Evolutionary conservation across 2,329 filamentous ascomycete species (phyloP).

Genomic region (Hypoxylon sp.): DNA sequence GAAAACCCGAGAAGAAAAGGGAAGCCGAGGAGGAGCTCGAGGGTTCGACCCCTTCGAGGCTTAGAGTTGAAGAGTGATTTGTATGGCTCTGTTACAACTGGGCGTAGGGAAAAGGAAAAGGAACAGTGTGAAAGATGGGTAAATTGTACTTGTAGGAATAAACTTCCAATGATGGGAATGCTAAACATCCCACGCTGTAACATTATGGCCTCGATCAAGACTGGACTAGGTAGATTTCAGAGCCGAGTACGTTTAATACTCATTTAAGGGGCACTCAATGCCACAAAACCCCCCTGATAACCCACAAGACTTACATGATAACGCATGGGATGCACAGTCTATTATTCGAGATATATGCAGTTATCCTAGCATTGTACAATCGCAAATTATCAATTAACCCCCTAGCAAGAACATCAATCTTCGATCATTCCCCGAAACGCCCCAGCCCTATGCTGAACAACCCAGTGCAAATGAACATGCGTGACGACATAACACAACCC

Average conservation of each 20-base stretch:
- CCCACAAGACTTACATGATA: no score
- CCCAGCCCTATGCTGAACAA: constrained; percentile 11
- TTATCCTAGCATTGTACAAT: not conserved
- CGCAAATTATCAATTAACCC: constrained; percentile 1
- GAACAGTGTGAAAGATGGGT: not conserved
- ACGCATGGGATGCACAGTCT: not conserved
- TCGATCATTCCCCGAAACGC: constrained; percentile 16
- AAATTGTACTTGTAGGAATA: not conserved
- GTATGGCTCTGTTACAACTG: not conserved
- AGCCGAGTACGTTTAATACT: not conserved
- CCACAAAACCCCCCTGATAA: not conserved
- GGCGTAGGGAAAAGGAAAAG: not conserved
- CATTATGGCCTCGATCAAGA: not conserved
- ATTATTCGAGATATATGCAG: not conserved
- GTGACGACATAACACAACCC: not conserved
- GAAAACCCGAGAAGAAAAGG: constrained; percentile 17
- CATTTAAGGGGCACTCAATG: not conserved
- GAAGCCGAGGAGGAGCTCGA: constrained; percentile 29
- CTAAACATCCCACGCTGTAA: not conserved
- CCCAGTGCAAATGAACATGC: constrained; percentile 3
- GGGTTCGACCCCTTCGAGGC: constrained; percentile 21
- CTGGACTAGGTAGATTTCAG: not conserved
- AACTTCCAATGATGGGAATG: not conserved
- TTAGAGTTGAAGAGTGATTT: constrained; percentile 17
- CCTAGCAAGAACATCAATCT: not conserved